Evolutionary conservation across 1,284 basidiomycete species (phyloP), one percentile per base, ranked within the genome.

Genomic region (Ceratobasidium sp.): DNA sequence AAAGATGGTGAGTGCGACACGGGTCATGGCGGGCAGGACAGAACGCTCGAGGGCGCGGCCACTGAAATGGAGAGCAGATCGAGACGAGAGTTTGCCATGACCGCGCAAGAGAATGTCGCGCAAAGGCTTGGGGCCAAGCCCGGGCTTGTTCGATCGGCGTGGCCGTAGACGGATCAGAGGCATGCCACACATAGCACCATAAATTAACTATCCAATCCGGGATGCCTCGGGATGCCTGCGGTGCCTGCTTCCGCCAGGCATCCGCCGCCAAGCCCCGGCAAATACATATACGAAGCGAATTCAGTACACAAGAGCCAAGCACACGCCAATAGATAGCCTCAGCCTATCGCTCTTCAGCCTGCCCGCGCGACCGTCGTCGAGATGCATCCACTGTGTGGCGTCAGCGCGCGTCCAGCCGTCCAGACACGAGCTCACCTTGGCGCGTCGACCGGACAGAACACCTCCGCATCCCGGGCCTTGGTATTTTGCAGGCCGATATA

Each of bases 401-500:
- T 67, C 64, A 53, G 52, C 28, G 55, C 16, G 16, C 16, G 32
- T 28, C 34, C 18, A 16, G 9, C n/a, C 36, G n/a, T n/a, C 1
- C 10, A 32, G 16, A 14, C 50, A 23, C 43, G 9, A 1, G 41
- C 80, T 78, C 75, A 90, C 89, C 90, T 92, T 41, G 93, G 92
- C 45, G 91, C 90, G 23, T 89, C 84, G 57, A 92, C 82, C 50
- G 93, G 92, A 76, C 88, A 84, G 81, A 94, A 94, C 26, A 94
- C 92, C 78, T 94, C 92, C 50, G 91, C 92, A 18, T 85, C 84
- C 21, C 52, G 32, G 78, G 85, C 85, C n/a, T 82, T 85, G 71
- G 80, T 76, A 76, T 87, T 87, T 76, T 87, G 85, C 67, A 87
- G 76, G 14, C 83, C 84, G 52, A 77, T 77, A 75, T 67, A 67